Percentiles rank a stretch among this genome's conserved stretches.
These are phyloP conservation scores for Bisporella sp. DNA, from an alignment of 2,329 filamentous ascomycete species.

Conservation along the genomic window DNA sequence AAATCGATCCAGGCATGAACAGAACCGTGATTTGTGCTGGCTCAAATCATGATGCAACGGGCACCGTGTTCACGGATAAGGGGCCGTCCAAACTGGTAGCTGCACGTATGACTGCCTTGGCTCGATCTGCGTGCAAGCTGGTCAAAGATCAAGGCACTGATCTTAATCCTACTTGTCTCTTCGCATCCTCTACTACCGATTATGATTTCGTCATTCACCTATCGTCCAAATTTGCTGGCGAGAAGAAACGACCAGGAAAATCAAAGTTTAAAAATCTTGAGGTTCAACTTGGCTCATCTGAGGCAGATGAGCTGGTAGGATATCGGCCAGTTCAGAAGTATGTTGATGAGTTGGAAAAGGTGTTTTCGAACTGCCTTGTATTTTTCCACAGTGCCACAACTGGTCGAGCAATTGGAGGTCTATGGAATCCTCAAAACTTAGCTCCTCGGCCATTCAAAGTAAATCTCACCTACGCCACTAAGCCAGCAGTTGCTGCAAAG, in stretches of 20 bases:
- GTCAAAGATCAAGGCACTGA: conserved; percentile 45
- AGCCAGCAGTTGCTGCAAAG: conserved; percentile 25
- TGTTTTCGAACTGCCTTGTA: conserved; percentile 64
- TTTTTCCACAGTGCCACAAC: conserved; percentile 67
- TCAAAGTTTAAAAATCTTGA: conserved; percentile 76
- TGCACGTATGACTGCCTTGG: conserved; percentile 72
- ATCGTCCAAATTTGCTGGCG: conserved; percentile 23
- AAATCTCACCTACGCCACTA: conserved; percentile 61
- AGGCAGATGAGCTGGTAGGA: conserved; percentile 37
- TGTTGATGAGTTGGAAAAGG: conserved; percentile 56
- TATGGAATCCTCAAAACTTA: conserved; percentile 54
- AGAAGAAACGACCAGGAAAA: conserved; percentile 30
- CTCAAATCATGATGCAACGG: conserved; percentile 69
- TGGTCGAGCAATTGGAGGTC: conserved; percentile 51
- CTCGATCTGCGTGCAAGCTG: conserved; percentile 64
- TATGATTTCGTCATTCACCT: conserved; percentile 85
- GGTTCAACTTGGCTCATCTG: conserved; percentile 37
- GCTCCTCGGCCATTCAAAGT: conserved; percentile 55
- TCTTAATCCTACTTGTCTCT: conserved; percentile 55
- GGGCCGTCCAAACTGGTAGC: conserved; percentile 77
- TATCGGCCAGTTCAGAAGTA: conserved; percentile 57
- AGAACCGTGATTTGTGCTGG: conserved; percentile 74
- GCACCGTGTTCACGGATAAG: conserved; percentile 72
- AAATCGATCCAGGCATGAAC: conserved; percentile 84
- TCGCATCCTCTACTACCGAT: conserved; percentile 64